Conservation (phyloP, 441 rosid species). For the Euphorbia schlechtendalii region DNA sequence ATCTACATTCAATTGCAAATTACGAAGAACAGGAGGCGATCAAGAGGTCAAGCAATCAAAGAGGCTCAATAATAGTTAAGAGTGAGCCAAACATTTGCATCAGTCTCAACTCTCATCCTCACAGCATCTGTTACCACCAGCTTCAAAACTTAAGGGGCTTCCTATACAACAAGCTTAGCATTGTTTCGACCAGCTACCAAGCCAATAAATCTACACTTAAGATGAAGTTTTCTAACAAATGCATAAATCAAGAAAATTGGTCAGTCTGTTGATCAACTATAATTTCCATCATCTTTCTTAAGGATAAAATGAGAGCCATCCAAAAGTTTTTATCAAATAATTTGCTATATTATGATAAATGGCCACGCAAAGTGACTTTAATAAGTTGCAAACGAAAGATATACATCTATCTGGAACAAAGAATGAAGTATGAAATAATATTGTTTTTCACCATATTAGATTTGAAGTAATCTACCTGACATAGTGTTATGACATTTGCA, state of each 20-base stretch:
- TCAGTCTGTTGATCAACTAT: no score
- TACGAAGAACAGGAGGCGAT: background rate
- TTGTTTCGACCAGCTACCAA: background rate
- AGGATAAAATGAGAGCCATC: no score
- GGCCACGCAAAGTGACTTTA: background rate
- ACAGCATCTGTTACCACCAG: background rate
- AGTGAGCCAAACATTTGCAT: background rate
- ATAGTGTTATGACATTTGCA: slow-evolving; percentile 80
- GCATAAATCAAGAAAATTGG: background rate
- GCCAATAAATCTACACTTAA: background rate
- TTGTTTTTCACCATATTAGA: background rate
- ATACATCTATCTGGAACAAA: no score
- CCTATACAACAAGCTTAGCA: background rate
- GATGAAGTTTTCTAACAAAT: background rate
- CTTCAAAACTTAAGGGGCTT: background rate
- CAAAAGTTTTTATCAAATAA: background rate
- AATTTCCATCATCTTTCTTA: no score
- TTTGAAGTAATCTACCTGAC: slow-evolving; percentile 42
- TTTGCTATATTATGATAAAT: background rate
- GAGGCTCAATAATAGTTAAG: slow-evolving; percentile 3
- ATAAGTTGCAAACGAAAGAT: background rate
- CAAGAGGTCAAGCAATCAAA: background rate
- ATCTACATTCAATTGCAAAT: background rate
- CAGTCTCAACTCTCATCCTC: background rate
- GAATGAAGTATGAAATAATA: no score